phyloP scores from a whole-genome alignment of 257 asterid genomes.

The Leonotis leonurus region DNA sequence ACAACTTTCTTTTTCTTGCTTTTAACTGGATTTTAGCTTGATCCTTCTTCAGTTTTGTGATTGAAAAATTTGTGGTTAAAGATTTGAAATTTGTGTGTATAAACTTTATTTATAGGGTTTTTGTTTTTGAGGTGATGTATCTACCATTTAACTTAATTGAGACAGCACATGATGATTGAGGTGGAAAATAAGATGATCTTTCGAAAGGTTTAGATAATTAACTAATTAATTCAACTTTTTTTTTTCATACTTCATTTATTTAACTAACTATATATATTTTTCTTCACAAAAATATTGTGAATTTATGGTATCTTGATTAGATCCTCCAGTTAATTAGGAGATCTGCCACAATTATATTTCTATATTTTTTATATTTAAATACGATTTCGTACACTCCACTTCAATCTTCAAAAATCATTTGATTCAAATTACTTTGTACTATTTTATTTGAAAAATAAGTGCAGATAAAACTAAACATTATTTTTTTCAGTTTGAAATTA shows the following conservation, averaged over 20 bases:
- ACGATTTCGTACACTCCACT: not conserved
- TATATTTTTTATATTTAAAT: not conserved
- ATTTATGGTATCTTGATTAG: not conserved
- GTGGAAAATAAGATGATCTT: slow-evolving; percentile 1
- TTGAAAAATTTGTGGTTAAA: not conserved
- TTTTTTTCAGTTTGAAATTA: too few species aligned
- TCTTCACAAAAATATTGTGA: not conserved
- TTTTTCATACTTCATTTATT: not conserved
- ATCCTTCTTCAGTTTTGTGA: slow-evolving; percentile 7
- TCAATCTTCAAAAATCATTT: not conserved
- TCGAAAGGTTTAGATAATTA: not conserved
- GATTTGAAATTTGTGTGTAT: not conserved
- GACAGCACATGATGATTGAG: slow-evolving; percentile 10
- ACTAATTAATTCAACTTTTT: not conserved
- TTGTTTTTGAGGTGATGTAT: slow-evolving; percentile 5
- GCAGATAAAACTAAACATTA: too few species aligned
- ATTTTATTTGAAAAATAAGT: too few species aligned
- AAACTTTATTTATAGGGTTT: slow-evolving; percentile 23
- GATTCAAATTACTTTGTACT: not conserved
- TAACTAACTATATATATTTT: not conserved
- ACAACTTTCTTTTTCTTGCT: not conserved
- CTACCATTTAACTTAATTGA: not conserved
- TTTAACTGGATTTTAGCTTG: slow-evolving; percentile 27
- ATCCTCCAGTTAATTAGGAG: not conserved
- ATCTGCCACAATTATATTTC: not conserved